Base-by-base conservation (phyloP, 371 early-diverging fungal species). In the Chytridiales sp. region DNA sequence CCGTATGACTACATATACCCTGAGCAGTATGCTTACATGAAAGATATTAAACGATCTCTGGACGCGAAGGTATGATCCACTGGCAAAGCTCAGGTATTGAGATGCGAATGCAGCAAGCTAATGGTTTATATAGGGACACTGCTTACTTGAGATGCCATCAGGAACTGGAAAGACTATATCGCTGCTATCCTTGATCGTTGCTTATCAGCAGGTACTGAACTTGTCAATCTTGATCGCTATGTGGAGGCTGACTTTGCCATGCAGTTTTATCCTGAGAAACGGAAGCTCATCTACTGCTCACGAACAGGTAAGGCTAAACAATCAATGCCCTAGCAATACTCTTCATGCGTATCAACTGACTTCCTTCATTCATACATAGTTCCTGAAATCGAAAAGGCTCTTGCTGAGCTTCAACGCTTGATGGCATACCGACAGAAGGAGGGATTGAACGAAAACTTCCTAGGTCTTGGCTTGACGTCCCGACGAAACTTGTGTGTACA, bases 101-200 rank as follows among this genome's bases (percentile, higher is more conserved):
- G 60, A 27, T 8, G 1, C 38, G 22, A n/a, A 47, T 22, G 31
- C 44, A 24, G 4, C 15, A 43, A 4, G 8, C 9, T 43, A 24
- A 6, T 32, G 5, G 8, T 21, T 32, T 22, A 21, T 6, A 6
- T 43, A 92, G 89, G 97, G 99, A 32, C 95, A 96, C 66, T 89
- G 92, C 63, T 82, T 99, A 47, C 82, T 99, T 17, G 99, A 99
- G 81, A 99, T 99, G 98, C 99, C 99, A 49, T 99, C 99, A 17
- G 99, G 99, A 40, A 99, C 99, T 0, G 99, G 99, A 15, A 99
- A 99, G 76, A 99, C 99, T 0, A 85, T 99, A 9, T 90, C 98
- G 15, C 80, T 99, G 15, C 77, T 99, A 3, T 95, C 99, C 26
- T 79, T 98, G 3, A 95, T 97, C 69, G 86, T 99, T n/a, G 87